A percentile compares a stretch with the other conserved stretches of the same genome.
Conservation (phyloP, 768 basidiomycete species). For the Boletus subparvulus region DNA sequence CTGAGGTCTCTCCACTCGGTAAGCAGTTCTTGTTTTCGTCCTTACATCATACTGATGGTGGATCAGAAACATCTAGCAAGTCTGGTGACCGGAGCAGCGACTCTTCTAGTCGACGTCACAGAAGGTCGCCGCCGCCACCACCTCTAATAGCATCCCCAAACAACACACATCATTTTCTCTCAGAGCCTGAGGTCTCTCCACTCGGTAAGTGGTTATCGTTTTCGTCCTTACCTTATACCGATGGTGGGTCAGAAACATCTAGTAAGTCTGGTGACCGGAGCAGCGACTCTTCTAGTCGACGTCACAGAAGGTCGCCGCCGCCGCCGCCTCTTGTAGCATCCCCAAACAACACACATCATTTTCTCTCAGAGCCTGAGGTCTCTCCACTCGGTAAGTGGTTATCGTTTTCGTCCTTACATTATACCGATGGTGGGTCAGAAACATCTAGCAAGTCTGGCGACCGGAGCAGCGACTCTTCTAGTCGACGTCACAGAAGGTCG, state of each 20-base stretch:
- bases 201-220: too few species aligned
- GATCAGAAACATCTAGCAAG: background rate
- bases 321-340: background rate
- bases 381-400: too few species aligned
- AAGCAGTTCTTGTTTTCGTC: too few species aligned
- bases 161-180: too few species aligned
- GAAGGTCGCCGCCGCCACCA: background rate
- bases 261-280: background rate
- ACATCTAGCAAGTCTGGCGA: background rate
- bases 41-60: background rate
- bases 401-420: too few species aligned
- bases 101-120: background rate
- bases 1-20: too few species aligned
- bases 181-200: too few species aligned
- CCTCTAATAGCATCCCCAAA: background rate
- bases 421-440: conserved; percentile 1
- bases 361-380: too few species aligned
- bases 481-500: background rate
- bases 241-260: background rate
- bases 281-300: background rate
- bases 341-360: background rate
- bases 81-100: background rate
- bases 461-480: background rate
- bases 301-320: conserved; percentile 1
- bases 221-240: background rate